These are phyloP conservation scores for Ceratocystis cacaofunesta DNA, from an alignment of 2,329 filamentous ascomycete genomes.

Conservation along the genomic window DNA sequence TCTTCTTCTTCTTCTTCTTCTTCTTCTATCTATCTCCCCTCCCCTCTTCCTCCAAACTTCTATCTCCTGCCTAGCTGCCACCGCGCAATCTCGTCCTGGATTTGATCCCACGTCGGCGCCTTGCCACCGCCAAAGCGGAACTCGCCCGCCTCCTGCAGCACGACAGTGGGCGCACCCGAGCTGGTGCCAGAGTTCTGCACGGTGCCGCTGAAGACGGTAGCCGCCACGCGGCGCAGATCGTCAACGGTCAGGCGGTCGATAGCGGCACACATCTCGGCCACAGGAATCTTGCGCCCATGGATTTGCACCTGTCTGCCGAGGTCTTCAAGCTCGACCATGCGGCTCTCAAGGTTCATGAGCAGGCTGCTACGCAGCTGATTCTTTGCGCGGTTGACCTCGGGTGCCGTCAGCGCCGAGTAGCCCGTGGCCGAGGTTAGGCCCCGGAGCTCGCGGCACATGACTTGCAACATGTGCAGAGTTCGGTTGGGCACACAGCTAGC, in stretches of 20 bases:
- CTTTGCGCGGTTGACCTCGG: constrained; percentile 83
- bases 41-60: background rate
- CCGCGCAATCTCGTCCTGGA: constrained; percentile 68
- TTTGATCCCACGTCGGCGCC: constrained; percentile 69
- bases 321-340: constrained; percentile 97
- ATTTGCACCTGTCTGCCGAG: constrained; percentile 89
- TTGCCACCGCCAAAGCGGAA: constrained; percentile 33
- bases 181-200: constrained; percentile 62
- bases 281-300: constrained; percentile 83
- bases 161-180: constrained; percentile 81
- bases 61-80: constrained; percentile 48
- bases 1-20: background rate
- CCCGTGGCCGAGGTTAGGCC: constrained; percentile 62
- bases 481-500: constrained; percentile 68
- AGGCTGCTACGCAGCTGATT: constrained; percentile 84
- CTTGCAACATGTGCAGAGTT: constrained; percentile 74
- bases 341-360: constrained; percentile 92
- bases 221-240: constrained; percentile 71
- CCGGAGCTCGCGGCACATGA: constrained; percentile 83
- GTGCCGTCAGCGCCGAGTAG: constrained; percentile 53
- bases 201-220: constrained; percentile 59
- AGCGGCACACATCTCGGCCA: constrained; percentile 78
- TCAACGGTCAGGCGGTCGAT: constrained; percentile 70
- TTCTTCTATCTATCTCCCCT: background rate
- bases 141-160: constrained; percentile 78